Percentiles rank a stretch among this genome's conserved stretches.
These are phyloP conservation scores for Exophiala calicioides DNA, from an alignment of 2,329 filamentous ascomycete species.

Conservation along the genomic window DNA sequence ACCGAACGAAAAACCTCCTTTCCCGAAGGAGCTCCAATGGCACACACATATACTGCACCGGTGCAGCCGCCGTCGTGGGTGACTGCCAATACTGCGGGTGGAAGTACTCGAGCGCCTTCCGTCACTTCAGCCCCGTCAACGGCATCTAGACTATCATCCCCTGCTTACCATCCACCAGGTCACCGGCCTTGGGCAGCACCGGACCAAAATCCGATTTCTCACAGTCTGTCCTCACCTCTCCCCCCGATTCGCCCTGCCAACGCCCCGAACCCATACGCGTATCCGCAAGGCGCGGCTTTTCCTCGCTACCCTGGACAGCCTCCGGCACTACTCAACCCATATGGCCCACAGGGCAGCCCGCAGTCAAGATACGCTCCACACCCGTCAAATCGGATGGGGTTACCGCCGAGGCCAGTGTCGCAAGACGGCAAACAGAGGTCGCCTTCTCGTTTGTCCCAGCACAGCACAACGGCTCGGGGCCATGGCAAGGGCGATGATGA, in stretches of 20 bases:
- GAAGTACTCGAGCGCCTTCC: constrained; percentile 15
- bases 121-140: constrained; percentile 20
- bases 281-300: constrained; percentile 14
- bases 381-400: constrained; percentile 12
- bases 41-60: constrained; percentile 13
- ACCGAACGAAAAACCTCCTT: constrained; percentile 15
- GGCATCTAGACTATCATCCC: constrained; percentile 21
- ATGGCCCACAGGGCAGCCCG: constrained; percentile 4
- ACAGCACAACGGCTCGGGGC: constrained; percentile 12
- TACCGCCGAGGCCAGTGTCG: constrained; percentile 24
- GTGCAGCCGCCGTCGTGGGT: constrained; percentile 11
- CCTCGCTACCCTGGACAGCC: constrained; percentile 11
- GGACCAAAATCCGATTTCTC: constrained; percentile 25
- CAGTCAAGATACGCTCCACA: constrained; percentile 19
- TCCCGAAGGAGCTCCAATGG: constrained; percentile 9
- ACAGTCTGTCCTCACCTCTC: constrained; percentile 29
- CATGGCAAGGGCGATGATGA: constrained; percentile 18
- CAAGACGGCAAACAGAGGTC: constrained; percentile 31
- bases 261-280: constrained; percentile 19
- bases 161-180: constrained; percentile 23
- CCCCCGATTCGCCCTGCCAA: constrained; percentile 25
- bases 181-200: constrained; percentile 26
- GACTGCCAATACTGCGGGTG: background rate
- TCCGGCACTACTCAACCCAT: constrained; percentile 1
- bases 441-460: constrained; percentile 27